Conservation (phyloP, 2,329 filamentous ascomycete genomes). For the Dactylellina haptotyla region DNA sequence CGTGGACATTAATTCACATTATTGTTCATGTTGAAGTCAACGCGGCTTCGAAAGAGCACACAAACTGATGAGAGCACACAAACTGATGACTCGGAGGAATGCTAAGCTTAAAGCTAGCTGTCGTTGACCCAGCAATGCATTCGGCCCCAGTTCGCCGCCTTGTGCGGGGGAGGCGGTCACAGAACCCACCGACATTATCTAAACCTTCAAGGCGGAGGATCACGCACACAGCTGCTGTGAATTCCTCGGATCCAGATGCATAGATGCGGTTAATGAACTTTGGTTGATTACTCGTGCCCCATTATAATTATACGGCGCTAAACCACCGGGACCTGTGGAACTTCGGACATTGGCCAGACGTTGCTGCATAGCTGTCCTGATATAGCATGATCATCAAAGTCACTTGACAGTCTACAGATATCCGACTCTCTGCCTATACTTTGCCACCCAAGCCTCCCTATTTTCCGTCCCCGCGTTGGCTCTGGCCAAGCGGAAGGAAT, state of each 20-base stretch:
- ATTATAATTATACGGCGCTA: conserved; percentile 11
- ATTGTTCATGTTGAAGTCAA: neutral
- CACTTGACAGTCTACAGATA: conserved; percentile 50
- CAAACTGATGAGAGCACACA: no score
- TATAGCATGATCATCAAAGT: conserved; percentile 51
- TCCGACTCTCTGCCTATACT: conserved; percentile 1
- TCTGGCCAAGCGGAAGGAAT: conserved; percentile 21
- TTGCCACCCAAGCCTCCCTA: conserved; percentile 35
- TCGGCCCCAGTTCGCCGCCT: no score
- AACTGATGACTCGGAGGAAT: no score
- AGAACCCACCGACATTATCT: neutral
- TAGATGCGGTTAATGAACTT: conserved; percentile 7
- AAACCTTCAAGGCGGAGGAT: neutral
- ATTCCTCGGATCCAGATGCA: conserved; percentile 14
- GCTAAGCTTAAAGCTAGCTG: no score
- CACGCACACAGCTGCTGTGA: neutral
- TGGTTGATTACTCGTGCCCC: conserved; percentile 9
- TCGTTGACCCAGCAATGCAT: no score
- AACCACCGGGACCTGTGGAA: conserved; percentile 28
- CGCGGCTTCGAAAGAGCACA: no score
- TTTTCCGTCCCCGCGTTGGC: neutral
- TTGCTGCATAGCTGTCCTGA: conserved; percentile 9
- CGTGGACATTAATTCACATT: neutral
- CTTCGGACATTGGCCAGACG: conserved; percentile 37
- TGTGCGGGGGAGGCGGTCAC: conserved; percentile 3